Conservation (phyloP, 441 rosid species). For the Aleurites moluccanus region DNA sequence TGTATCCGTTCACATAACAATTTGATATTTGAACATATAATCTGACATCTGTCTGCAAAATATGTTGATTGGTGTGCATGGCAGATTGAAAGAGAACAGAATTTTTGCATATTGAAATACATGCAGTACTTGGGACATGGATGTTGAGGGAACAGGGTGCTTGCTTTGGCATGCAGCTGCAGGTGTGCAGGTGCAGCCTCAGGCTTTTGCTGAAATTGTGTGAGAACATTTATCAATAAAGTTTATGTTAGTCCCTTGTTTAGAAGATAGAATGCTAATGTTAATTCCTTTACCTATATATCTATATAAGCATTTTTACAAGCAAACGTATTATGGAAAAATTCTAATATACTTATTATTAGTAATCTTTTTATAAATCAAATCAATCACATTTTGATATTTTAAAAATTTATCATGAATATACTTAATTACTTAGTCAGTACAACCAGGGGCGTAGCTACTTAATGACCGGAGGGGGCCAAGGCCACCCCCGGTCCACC, state of each 20-base stretch:
- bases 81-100: not conserved
- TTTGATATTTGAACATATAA: not conserved
- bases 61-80: conserved; percentile 6
- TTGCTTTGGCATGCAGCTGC: not conserved
- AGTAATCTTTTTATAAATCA: no score
- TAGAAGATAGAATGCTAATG: not conserved
- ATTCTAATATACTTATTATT: no score
- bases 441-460: no score
- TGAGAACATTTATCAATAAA: not conserved
- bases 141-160: not conserved
- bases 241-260: not conserved
- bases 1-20: not conserved
- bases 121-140: not conserved
- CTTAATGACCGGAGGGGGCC: no score
- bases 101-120: not conserved
- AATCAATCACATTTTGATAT: not conserved
- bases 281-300: not conserved
- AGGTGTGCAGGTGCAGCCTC: not conserved
- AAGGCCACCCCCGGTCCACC: no score
- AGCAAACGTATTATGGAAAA: no score
- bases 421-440: no score
- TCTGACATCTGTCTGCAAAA: not conserved
- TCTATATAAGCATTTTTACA: not conserved
- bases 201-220: conserved; percentile 2
- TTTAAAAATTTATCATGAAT: no score